Base-by-base conservation (phyloP, 1,139 yeast species). In the Kurtzmaniella quercitrusa region DNA sequence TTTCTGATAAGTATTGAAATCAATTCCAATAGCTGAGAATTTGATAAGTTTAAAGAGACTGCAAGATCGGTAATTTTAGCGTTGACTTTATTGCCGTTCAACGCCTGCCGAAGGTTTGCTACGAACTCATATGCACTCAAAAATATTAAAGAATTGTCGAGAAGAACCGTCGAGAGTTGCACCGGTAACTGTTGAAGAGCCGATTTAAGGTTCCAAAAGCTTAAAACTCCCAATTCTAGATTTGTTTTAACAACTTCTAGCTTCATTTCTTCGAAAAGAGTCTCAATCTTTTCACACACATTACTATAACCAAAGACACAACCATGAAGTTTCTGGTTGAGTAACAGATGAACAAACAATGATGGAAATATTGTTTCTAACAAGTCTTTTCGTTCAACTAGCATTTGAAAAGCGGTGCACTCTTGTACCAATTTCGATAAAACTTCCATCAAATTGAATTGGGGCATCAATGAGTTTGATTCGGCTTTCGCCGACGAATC, bases 211-310 rank as follows among this genome's bases (percentile, higher is more conserved):
- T 42, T 32, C 32, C 28, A 26, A 30, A 23, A 42, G 20, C 33
- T 35, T 18, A 42, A 28, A 17, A 42, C 16, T 3, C 44, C 44
- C 3, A 42, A 3, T 16, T 38, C 40, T 6, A 19, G 26, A 19
- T 19, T 20, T 2, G 23, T 19, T 5, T 34, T 20, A 19, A 14
- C 18, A 15, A 34, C 16, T 2, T 34, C 37, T 19, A 19, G 15
- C 14, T 19, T 19, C 26, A 34, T 19, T 19, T n/a, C 17, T 2
- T 14, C 6, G 22, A 34, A 34, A 12, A 34, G 9, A 2, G 19
- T 19, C 12, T 18, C 15, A 3, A 18, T 5, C 4, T 12, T 18
- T 11, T 12, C 23, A 5, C 20, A 5, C 3, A 19, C 26, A n/a
- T 11, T 26, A 3, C 15, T 9, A 3, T 19, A 14, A n/a, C 26